These are phyloP conservation scores for Staphylotrichum tortipilum DNA, from an alignment of 495 filamentous ascomycete species.

Conservation along the genomic window DNA sequence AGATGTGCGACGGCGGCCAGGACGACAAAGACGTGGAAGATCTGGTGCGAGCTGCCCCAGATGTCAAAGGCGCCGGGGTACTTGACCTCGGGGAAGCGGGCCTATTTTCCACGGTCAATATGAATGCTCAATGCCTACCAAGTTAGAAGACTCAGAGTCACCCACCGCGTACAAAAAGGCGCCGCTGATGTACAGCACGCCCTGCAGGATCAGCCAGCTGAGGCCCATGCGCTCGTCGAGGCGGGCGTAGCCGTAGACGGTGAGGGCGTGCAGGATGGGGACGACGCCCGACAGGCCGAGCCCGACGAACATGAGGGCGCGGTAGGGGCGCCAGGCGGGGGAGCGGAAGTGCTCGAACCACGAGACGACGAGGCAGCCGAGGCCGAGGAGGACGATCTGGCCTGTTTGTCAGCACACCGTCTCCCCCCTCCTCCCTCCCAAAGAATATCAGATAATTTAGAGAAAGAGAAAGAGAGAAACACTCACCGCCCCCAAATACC, in stretches of 20 bases:
- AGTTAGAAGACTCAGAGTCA: background rate
- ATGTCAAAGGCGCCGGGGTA: conserved; percentile 62
- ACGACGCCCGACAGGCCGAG: conserved; percentile 80
- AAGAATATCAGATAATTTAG: background rate
- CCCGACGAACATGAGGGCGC: conserved; percentile 83
- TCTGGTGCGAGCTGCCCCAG: conserved; percentile 70
- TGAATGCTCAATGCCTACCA: background rate
- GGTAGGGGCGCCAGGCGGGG: conserved; percentile 71
- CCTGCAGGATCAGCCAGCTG: conserved; percentile 67
- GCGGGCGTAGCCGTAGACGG: conserved; percentile 40
- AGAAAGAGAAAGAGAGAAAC: background rate
- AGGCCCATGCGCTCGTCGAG: conserved; percentile 67
- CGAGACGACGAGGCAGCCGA: conserved; percentile 66
- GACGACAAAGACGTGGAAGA: conserved; percentile 68
- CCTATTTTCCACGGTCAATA: conserved; percentile 17
- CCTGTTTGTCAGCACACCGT: background rate
- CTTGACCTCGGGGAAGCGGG: conserved; percentile 53
- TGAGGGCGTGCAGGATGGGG: conserved; percentile 63
- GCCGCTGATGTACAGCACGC: conserved; percentile 75
- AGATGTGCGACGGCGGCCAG: conserved; percentile 58
- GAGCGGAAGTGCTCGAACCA: conserved; percentile 74
- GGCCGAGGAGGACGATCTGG: conserved; percentile 67
- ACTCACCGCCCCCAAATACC: conserved; percentile 68
- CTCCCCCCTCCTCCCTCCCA: background rate
- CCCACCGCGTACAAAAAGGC: conserved; percentile 68